These are phyloP conservation scores for Kazachstania viticola DNA, from an alignment of 805 yeast genomes.

Conservation along the genomic window DNA sequence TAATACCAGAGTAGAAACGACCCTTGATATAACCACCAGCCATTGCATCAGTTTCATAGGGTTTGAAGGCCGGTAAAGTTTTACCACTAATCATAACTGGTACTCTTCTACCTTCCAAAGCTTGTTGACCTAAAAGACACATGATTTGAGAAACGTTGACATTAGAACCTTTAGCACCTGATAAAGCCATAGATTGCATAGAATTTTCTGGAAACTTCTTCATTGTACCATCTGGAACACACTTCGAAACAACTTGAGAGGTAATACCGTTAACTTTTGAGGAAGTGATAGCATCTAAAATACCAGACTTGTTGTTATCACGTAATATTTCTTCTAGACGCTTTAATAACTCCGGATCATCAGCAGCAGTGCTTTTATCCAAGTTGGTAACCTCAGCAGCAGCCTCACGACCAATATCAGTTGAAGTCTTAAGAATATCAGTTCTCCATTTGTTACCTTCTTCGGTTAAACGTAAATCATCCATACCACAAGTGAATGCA, in stretches of 20 bases:
- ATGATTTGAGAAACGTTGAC: conserved; percentile 98
- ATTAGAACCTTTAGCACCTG: conserved; percentile 98
- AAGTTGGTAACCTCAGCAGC: conserved; percentile 91
- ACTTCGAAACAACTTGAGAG: conserved; percentile 83
- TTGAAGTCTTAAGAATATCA: conserved; percentile 66
- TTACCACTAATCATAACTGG: conserved; percentile 99
- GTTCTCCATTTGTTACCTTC: conserved; percentile 88
- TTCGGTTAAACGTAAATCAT: conserved; percentile 80
- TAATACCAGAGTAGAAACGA: conserved; percentile 93
- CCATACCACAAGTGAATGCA: conserved; percentile 99
- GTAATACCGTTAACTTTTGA: conserved; percentile 86
- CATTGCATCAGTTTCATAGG: conserved; percentile 92
- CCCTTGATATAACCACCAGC: conserved; percentile 98
- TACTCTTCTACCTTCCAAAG: conserved; percentile 97
- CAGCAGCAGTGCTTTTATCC: conserved; percentile 35
- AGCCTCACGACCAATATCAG: conserved; percentile 79
- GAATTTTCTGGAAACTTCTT: conserved; percentile 90
- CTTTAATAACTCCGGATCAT: conserved; percentile 68
- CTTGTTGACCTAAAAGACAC: conserved; percentile 98
- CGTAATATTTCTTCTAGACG: conserved; percentile 91
- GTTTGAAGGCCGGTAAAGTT: conserved; percentile 90
- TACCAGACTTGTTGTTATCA: conserved; percentile 84
- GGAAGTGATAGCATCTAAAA: conserved; percentile 91
- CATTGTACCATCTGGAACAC: conserved; percentile 95
- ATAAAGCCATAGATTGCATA: conserved; percentile 98